Conservation (phyloP, 139 green algal genomes). For the Coccomyxa sp. region DNA sequence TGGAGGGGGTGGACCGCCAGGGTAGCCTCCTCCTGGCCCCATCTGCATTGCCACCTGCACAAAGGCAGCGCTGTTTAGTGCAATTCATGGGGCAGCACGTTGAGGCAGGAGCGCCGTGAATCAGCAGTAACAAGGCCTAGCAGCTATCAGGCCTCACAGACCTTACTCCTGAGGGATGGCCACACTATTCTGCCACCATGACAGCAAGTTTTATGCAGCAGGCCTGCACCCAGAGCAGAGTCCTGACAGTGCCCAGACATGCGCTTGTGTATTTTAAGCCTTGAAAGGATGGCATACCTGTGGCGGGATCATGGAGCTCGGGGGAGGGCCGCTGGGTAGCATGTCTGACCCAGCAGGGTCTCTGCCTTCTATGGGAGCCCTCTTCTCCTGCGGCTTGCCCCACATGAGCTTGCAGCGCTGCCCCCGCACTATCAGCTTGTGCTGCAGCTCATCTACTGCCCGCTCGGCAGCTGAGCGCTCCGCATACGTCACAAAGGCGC, state of each 20-base stretch:
- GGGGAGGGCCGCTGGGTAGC: background rate
- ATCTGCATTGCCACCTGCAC: slow-evolving; percentile 1
- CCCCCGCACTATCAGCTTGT: slow-evolving; percentile 83
- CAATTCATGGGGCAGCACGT: too few species aligned
- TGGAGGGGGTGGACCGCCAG: background rate
- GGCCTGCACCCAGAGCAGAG: too few species aligned
- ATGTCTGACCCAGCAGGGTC: background rate
- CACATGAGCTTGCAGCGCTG: slow-evolving; percentile 81
- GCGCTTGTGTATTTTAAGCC: too few species aligned
- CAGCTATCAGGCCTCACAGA: too few species aligned
- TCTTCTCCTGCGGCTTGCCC: slow-evolving; percentile 67
- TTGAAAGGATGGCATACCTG: slow-evolving; percentile 18
- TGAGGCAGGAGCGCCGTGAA: background rate
- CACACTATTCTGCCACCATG: too few species aligned
- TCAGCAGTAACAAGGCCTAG: too few species aligned
- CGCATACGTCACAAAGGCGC: slow-evolving; percentile 85
- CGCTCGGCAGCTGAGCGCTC: slow-evolving; percentile 74
- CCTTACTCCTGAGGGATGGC: too few species aligned
- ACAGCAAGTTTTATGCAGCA: too few species aligned
- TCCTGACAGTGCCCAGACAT: too few species aligned
- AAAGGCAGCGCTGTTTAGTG: background rate
- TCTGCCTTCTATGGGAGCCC: slow-evolving; percentile 4
- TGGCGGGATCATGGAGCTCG: slow-evolving; percentile 19
- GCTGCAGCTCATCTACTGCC: slow-evolving; percentile 70
- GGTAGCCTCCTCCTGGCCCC: slow-evolving; percentile 6